phyloP scores from a whole-genome alignment of 192 early-diverging fungal genomes.

The Podila epigama region DNA sequence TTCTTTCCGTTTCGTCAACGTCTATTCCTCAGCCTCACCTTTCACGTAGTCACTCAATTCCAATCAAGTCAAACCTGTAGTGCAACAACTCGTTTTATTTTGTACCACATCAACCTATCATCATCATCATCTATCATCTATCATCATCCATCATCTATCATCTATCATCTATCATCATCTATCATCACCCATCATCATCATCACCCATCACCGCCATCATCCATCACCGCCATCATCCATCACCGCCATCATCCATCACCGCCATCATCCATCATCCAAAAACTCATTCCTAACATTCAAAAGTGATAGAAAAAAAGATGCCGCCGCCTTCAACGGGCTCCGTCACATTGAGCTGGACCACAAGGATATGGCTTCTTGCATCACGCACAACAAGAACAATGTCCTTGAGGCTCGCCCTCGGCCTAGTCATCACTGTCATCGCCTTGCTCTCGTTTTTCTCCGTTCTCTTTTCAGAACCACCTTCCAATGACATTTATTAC shows the following conservation, averaged over 20 bases:
- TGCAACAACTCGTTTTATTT: not conserved
- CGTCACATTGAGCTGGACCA: conserved; percentile 4
- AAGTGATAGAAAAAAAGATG: not conserved
- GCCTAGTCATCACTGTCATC: conserved; percentile 28
- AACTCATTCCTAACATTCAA: too few species aligned
- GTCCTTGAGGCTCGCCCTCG: conserved; percentile 28
- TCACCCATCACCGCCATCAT: too few species aligned
- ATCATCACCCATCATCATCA: too few species aligned
- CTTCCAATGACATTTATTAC: conserved; percentile 46
- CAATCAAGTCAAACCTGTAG: not conserved
- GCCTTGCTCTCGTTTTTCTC: conserved; percentile 36
- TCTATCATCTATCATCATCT: not conserved
- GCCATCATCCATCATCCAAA: not conserved
- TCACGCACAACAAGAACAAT: conserved; percentile 11
- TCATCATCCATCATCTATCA: not conserved
- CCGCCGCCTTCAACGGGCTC: conserved; percentile 5
- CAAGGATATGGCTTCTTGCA: conserved; percentile 13
- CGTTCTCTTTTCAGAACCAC: conserved; percentile 32
- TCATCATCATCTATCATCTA: not conserved
- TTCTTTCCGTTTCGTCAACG: too few species aligned
- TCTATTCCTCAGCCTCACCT: too few species aligned
- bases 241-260: too few species aligned
- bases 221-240: too few species aligned
- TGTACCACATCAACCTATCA: not conserved
- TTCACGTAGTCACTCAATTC: not conserved